These are phyloP conservation scores for Elsinoe perseae DNA, from an alignment of 2,329 filamentous ascomycete species.

Conservation along the genomic window DNA sequence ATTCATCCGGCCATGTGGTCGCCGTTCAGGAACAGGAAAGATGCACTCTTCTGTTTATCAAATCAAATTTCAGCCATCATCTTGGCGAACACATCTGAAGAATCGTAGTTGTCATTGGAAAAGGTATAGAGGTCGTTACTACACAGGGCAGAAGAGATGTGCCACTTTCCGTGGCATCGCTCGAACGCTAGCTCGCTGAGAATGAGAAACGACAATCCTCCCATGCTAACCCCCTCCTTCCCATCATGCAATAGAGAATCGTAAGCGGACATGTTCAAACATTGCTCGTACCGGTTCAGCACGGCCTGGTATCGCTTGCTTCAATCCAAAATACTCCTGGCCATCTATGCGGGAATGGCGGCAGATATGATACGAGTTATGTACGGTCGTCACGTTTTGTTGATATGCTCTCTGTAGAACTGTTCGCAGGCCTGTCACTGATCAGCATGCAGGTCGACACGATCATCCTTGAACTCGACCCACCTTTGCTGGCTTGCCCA, in stretches of 20 bases:
- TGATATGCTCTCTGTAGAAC: constrained; percentile 93
- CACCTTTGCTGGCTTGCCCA: constrained; percentile 95
- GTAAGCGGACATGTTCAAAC: constrained; percentile 7
- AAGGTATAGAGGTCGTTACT: not conserved
- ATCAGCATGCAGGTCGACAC: not conserved
- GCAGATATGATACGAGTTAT: not conserved
- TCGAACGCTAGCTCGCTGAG: constrained; percentile 8
- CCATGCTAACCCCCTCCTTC: not conserved
- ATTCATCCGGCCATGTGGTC: constrained; percentile 7
- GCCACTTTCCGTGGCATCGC: not conserved
- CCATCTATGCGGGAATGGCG: not conserved
- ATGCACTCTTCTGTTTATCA: not conserved
- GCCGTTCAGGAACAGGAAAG: constrained; percentile 9
- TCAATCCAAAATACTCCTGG: not conserved
- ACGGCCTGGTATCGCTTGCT: constrained; percentile 7
- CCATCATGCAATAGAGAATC: constrained; percentile 5
- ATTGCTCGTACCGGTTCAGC: not conserved
- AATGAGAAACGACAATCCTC: constrained; percentile 7
- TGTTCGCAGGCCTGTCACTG: constrained; percentile 66
- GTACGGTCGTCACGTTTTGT: constrained; percentile 34
- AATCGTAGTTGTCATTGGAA: not conserved
- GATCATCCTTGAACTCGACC: not conserved
- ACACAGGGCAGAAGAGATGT: not conserved
- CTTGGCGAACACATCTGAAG: not conserved
- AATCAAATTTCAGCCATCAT: not conserved